Conservation (phyloP, 1,139 yeast species). For the Meyerozyma athensensis region DNA sequence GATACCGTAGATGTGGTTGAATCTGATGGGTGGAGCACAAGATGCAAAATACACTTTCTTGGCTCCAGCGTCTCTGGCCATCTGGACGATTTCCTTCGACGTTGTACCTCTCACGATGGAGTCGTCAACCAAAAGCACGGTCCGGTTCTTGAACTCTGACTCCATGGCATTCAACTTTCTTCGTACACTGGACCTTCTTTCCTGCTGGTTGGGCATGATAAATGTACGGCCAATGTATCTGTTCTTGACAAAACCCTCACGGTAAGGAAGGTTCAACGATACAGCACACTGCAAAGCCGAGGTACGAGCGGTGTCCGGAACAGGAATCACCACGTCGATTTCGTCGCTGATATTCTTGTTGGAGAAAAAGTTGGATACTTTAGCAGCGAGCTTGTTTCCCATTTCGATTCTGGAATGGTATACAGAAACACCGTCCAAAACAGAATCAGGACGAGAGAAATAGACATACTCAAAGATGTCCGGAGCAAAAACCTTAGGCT, state of each 20-base stretch:
- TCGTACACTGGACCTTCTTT: slow-evolving; percentile 89
- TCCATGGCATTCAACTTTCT: slow-evolving; percentile 95
- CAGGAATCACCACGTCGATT: slow-evolving; percentile 95
- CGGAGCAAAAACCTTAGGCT: slow-evolving; percentile 76
- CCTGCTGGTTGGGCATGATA: slow-evolving; percentile 97
- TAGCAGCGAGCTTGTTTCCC: slow-evolving; percentile 86
- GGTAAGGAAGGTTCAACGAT: slow-evolving; percentile 70
- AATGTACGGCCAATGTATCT: slow-evolving; percentile 96
- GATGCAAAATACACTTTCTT: slow-evolving; percentile 89
- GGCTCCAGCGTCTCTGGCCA: slow-evolving; percentile 99
- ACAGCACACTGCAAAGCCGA: slow-evolving; percentile 93
- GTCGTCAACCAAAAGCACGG: slow-evolving; percentile 92
- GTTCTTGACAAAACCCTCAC: slow-evolving; percentile 97
- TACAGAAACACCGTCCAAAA: slow-evolving; percentile 90
- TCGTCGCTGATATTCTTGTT: slow-evolving; percentile 45
- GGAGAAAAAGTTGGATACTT: slow-evolving; percentile 51
- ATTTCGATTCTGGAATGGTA: slow-evolving; percentile 88
- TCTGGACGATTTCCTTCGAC: slow-evolving; percentile 88
- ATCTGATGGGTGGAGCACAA: slow-evolving; percentile 95
- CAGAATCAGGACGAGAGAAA: slow-evolving; percentile 97
- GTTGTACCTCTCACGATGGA: slow-evolving; percentile 98
- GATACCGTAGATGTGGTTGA: slow-evolving; percentile 93
- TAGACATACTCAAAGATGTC: slow-evolving; percentile 96
- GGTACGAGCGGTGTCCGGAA: slow-evolving; percentile 95
- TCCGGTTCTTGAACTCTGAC: slow-evolving; percentile 79